Conservation (phyloP, 2,329 filamentous ascomycete genomes). For the Ophiostoma fasciatum region DNA sequence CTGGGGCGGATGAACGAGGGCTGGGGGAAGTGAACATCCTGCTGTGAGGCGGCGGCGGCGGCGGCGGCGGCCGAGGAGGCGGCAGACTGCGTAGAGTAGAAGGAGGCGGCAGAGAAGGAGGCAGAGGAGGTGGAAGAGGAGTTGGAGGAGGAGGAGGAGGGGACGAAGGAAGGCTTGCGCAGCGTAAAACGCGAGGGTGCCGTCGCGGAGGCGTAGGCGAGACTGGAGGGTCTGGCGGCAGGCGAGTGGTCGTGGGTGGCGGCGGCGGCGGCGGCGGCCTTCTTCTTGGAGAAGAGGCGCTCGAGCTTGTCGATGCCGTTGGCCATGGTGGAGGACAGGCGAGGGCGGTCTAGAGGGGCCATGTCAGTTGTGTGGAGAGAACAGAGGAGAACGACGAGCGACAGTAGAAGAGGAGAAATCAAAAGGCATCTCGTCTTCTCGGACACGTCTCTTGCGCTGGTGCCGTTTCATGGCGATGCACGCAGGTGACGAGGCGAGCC, state of each 20-base stretch:
- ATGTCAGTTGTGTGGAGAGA: constrained; percentile 2
- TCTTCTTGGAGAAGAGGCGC: constrained; percentile 35
- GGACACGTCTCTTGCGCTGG: too few relatives aligned
- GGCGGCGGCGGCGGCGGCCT: constrained; percentile 12
- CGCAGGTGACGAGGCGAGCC: too few relatives aligned
- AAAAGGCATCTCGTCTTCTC: too few relatives aligned
- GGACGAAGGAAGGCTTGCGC: constrained; percentile 7
- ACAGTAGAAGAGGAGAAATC: neutral
- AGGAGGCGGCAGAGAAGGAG: too few relatives aligned
- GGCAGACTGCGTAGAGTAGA: too few relatives aligned
- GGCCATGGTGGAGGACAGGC: constrained; percentile 24
- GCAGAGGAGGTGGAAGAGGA: too few relatives aligned
- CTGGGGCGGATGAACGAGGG: constrained; percentile 43
- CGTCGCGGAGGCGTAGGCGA: neutral
- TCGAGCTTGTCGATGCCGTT: constrained; percentile 35
- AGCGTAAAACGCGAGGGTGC: constrained; percentile 11
- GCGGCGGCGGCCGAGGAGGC: too few relatives aligned
- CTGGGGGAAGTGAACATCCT: constrained; percentile 26
- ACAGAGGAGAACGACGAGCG: neutral
- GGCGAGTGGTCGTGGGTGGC: constrained; percentile 8
- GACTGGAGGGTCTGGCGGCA: constrained; percentile 1
- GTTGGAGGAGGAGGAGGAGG: too few relatives aligned
- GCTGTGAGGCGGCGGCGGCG: too few relatives aligned
- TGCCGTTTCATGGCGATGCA: too few relatives aligned
- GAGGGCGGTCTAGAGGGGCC: constrained; percentile 10